Conservation (phyloP, 768 basidiomycete genomes). For the Crucibulum laeve region DNA sequence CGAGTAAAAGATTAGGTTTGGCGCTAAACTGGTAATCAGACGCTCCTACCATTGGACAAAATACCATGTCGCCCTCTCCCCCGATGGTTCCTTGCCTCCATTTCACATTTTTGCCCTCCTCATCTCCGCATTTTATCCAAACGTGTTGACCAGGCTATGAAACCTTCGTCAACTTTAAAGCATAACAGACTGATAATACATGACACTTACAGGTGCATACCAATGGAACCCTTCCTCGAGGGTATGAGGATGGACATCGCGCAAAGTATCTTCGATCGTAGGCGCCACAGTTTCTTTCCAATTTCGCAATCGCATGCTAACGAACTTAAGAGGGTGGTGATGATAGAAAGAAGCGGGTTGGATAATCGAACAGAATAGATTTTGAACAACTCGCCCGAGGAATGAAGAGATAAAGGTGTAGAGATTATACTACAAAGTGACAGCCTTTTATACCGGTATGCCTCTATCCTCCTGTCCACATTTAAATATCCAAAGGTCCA, state of each 20-base stretch:
- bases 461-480: too few relatives aligned
- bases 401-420: too few relatives aligned
- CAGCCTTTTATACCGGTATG: too few relatives aligned
- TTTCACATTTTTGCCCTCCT: slow-evolving; percentile 7
- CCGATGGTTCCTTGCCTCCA: slow-evolving; percentile 10
- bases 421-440: too few relatives aligned
- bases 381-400: too few relatives aligned
- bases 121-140: slow-evolving; percentile 10
- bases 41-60: not conserved
- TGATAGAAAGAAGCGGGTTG: too few relatives aligned
- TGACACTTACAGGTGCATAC: slow-evolving; percentile 12
- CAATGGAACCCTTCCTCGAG: slow-evolving; percentile 16
- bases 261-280: slow-evolving; percentile 16
- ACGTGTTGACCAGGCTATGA: slow-evolving; percentile 8
- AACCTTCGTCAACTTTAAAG: not conserved
- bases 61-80: slow-evolving; percentile 3
- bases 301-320: slow-evolving; percentile 14
- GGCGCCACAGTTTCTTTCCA: slow-evolving; percentile 15
- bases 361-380: too few relatives aligned
- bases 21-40: not conserved
- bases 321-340: too few relatives aligned
- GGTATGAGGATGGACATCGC: slow-evolving; percentile 16
- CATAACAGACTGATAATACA: not conserved
- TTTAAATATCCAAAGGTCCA: too few relatives aligned
- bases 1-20: not conserved